Evolutionary conservation across 768 basidiomycete genomes (phyloP).

Genomic region (Artomyces pyxidatus): DNA sequence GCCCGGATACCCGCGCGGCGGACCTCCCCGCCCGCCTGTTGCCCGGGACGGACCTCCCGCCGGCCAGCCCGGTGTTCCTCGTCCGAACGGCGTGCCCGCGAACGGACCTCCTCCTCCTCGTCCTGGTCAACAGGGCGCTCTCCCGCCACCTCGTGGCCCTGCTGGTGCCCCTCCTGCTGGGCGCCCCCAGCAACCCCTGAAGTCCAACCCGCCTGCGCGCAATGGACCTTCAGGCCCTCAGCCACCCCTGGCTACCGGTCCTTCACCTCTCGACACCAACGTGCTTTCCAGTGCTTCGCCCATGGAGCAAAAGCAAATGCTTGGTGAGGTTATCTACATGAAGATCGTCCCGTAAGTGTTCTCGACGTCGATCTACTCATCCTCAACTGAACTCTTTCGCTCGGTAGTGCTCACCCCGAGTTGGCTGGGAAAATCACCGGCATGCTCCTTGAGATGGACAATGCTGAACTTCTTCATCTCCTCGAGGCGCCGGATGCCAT

Average conservation of each 20-base stretch:
- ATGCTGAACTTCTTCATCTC: constrained; percentile 83
- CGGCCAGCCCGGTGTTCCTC: constrained; percentile 39
- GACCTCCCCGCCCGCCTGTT: constrained; percentile 53
- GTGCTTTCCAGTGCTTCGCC: constrained; percentile 51
- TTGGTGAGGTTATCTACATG: constrained; percentile 95
- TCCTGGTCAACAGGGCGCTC: constrained; percentile 40
- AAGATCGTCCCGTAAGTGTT: constrained; percentile 70
- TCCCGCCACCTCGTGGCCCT: constrained; percentile 40
- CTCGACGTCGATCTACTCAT: too few species aligned
- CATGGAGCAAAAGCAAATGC: constrained; percentile 96
- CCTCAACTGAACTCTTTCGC: too few species aligned
- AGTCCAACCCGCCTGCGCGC: constrained; percentile 25
- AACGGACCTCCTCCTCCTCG: constrained; percentile 45
- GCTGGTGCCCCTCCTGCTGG: constrained; percentile 37
- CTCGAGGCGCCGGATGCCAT: constrained; percentile 78
- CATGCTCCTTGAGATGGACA: constrained; percentile 99
- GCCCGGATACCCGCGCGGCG: constrained; percentile 55
- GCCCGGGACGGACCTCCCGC: constrained; percentile 65
- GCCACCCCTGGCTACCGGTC: constrained; percentile 39
- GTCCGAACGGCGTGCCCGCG: constrained; percentile 49
- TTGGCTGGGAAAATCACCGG: constrained; percentile 98
- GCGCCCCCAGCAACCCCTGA: constrained; percentile 27
- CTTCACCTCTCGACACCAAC: constrained; percentile 54
- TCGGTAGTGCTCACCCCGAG: constrained; percentile 72
- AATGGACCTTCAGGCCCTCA: constrained; percentile 24